Conservation (phyloP, 768 basidiomycete species). For the Agaricus blazei region DNA sequence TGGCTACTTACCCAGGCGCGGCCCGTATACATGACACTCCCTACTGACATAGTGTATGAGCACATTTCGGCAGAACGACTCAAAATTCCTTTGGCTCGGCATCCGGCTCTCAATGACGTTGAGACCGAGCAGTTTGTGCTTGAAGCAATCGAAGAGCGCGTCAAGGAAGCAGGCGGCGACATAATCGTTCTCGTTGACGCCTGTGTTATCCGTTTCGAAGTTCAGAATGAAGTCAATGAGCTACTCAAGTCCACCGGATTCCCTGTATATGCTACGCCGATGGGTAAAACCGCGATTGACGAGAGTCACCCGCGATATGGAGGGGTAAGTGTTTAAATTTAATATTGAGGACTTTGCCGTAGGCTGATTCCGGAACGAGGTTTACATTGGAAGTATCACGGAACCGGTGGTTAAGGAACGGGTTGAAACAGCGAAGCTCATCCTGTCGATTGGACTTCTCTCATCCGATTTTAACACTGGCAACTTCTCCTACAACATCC, state of each 20-base stretch:
- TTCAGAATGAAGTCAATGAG: conserved; percentile 55
- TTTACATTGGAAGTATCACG: conserved; percentile 71
- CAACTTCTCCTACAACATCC: conserved; percentile 75
- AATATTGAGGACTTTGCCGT: background rate
- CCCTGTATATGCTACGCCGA: conserved; percentile 70
- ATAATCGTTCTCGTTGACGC: conserved; percentile 79
- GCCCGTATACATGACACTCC: conserved; percentile 84
- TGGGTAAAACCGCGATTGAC: conserved; percentile 77
- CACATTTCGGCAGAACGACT: conserved; percentile 66
- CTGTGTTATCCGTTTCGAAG: conserved; percentile 70
- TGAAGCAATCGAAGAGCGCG: conserved; percentile 61
- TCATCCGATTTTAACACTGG: conserved; percentile 87
- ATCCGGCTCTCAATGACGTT: conserved; percentile 47
- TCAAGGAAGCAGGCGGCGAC: conserved; percentile 60
- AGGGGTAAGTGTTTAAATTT: conserved; percentile 48
- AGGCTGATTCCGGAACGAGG: conserved; percentile 31
- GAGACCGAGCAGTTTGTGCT: conserved; percentile 65
- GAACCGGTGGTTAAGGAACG: conserved; percentile 61
- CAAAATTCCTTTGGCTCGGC: conserved; percentile 47
- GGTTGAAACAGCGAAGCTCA: conserved; percentile 71
- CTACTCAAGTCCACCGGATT: conserved; percentile 61
- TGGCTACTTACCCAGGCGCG: conserved; percentile 44
- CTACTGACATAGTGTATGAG: conserved; percentile 72
- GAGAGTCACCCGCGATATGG: conserved; percentile 73
- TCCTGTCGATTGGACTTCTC: conserved; percentile 67